Evolutionary conservation across 2,329 filamentous ascomycete species (phyloP), one percentile per base, ranked within the genome.

Genomic region (Pseudogymnoascus sp.): DNA sequence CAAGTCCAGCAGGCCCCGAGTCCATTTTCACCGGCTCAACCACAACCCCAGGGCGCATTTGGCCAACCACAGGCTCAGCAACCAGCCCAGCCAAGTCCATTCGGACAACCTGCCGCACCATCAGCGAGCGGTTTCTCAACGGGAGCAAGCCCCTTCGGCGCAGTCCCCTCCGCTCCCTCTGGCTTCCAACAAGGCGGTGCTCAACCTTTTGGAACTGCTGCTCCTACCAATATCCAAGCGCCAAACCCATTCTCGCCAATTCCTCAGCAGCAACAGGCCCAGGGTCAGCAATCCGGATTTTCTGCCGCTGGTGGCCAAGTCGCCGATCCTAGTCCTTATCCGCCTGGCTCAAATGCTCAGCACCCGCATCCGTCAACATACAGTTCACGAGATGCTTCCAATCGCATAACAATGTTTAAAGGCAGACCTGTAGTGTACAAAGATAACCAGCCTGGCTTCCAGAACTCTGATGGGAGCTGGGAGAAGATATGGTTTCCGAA

Each of bases 401-500:
- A 79, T 0, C 74, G 73, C 33, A 73, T 91, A 0, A 72, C 75
- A 0, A 76, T 76, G 63, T 92, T 87, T 78, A 89, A 89, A 67
- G 84, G 84, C 16, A 83, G 82, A 65, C 79, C 78, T 0, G 86
- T 91, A 0, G 73, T 76, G 1, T 90, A 90, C 72, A 79, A 83
- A 66, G 74, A 78, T 30, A 71, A 74, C 19, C 71, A 75, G 5
- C 58, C 86, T 0, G 84, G 77, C 60, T 77, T 78, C 67, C 79
- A 66, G 65, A 82, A 74, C 22, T 75, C 76, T 38, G 82, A 86
- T 67, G 82, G 84, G 35, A 80, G 75, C 0, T 84, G 82, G 77
- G 79, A 82, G 60, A 85, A 83, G 66, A 86, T 93, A 58, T 90
- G 88, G 81, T 92, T 90, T 71, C 88, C 89, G 0, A 77, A 86